Percentiles rank a stretch among this genome's conserved stretches.
Conservation (phyloP, 192 early-diverging fungal genomes). For the Gryganskiella cystojenkinii region DNA sequence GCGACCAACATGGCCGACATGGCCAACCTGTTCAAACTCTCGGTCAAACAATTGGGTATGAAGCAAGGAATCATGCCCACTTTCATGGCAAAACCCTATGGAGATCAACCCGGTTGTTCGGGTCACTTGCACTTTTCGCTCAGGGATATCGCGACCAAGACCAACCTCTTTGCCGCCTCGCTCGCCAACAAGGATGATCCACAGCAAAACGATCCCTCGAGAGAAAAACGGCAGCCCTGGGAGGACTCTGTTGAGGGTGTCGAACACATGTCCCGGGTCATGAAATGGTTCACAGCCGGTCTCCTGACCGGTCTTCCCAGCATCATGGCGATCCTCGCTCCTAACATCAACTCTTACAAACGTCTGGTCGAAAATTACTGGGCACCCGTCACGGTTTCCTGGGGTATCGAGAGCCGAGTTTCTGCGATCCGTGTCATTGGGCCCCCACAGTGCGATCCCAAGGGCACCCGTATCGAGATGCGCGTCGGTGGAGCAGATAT, state of each 20-base stretch:
- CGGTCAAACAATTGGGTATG: constrained; percentile 75
- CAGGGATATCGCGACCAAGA: constrained; percentile 43
- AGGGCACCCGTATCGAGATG: constrained; percentile 77
- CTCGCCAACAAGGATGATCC: constrained; percentile 14
- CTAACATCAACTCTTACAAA: constrained; percentile 86
- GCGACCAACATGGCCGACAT: constrained; percentile 71
- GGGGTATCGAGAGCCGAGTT: constrained; percentile 78
- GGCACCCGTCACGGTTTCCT: constrained; percentile 83
- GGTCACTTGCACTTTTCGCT: constrained; percentile 82
- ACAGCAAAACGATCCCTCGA: constrained; percentile 1
- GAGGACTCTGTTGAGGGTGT: constrained; percentile 26
- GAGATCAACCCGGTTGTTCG: constrained; percentile 77
- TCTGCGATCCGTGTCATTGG: constrained; percentile 77
- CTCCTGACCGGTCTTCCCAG: constrained; percentile 68
- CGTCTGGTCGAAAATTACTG: constrained; percentile 84
- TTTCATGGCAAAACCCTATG: constrained; percentile 88
- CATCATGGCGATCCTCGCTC: constrained; percentile 75
- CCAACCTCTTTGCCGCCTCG: constrained; percentile 62
- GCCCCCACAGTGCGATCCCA: constrained; percentile 69
- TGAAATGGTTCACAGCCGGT: constrained; percentile 63
- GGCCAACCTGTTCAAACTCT: constrained; percentile 81
- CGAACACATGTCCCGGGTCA: constrained; percentile 57
- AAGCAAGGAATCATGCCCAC: constrained; percentile 74
- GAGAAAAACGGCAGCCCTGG: neutral
- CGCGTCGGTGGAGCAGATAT: constrained; percentile 83